phyloP scores from a whole-genome alignment of 441 rosid species.

The Eutrema salsugineum region DNA sequence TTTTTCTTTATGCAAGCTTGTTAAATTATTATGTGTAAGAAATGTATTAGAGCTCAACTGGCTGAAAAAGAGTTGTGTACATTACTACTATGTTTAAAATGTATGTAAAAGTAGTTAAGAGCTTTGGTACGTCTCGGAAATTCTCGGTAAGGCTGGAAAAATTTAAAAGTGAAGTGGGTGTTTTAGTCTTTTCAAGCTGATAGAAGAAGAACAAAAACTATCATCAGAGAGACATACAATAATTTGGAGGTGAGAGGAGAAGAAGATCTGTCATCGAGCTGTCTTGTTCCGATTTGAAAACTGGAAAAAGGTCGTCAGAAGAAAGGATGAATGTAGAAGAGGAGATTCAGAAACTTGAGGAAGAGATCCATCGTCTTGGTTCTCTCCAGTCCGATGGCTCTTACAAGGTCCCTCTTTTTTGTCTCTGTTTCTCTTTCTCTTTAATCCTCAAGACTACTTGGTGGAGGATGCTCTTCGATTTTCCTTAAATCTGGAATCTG shows the following conservation, averaged over 20 bases:
- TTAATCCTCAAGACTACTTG: background rate
- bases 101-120: too few relatives aligned
- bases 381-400: conserved; percentile 82
- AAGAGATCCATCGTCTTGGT: conserved; percentile 87
- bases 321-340: conserved; percentile 82
- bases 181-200: background rate
- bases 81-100: too few relatives aligned
- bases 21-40: too few relatives aligned
- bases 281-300: background rate
- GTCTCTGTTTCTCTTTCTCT: background rate
- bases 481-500: background rate
- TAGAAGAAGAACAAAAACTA: background rate
- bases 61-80: too few relatives aligned
- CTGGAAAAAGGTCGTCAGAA: background rate
- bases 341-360: conserved; percentile 78
- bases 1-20: too few relatives aligned
- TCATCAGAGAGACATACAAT: background rate
- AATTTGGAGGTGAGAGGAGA: background rate
- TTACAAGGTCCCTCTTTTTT: conserved; percentile 54
- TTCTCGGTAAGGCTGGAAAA: too few relatives aligned
- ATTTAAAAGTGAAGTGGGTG: background rate
- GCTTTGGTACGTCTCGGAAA: too few relatives aligned
- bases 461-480: background rate
- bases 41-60: too few relatives aligned
- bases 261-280: background rate